Evolutionary conservation across 352 stramenopile genomes (phyloP).

Genomic region (Pythium brachiatum): DNA sequence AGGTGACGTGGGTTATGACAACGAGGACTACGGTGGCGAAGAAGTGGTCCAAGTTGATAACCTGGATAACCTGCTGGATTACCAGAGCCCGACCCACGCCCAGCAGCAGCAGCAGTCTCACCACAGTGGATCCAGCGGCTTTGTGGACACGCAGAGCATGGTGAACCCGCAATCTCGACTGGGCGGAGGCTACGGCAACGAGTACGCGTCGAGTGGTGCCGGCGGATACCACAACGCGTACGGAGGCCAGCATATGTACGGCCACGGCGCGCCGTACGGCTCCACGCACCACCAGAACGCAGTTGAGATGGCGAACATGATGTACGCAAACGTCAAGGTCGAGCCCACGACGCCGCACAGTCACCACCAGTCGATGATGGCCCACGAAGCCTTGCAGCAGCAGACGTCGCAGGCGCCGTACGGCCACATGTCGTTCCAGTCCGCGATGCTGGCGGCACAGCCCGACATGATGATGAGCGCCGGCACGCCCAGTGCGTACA

Average conservation of each 20-base stretch:
- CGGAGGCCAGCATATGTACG: conserved; percentile 7
- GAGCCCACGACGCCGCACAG: conserved; percentile 27
- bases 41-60: conserved; percentile 85
- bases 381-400: conserved; percentile 56
- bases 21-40: conserved; percentile 78
- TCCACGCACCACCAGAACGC: neutral
- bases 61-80: conserved; percentile 81
- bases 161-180: conserved; percentile 42
- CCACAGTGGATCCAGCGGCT: conserved; percentile 27
- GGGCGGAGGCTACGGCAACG: conserved; percentile 6
- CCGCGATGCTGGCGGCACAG: conserved; percentile 41
- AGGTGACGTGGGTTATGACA: conserved; percentile 78
- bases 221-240: conserved; percentile 18
- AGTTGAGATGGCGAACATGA: conserved; percentile 13
- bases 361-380: conserved; percentile 32
- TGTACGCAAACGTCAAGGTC: conserved; percentile 31
- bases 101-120: conserved; percentile 6
- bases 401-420: conserved; percentile 45
- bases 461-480: conserved; percentile 44
- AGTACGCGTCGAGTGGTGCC: conserved; percentile 10
- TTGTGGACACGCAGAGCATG: conserved; percentile 68
- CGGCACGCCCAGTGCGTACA: neutral
- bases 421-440: conserved; percentile 58
- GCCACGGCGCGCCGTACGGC: conserved; percentile 6
- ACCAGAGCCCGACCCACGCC: conserved; percentile 42